Conservation (phyloP, 345 rosid species). For the Balakata baccata region DNA sequence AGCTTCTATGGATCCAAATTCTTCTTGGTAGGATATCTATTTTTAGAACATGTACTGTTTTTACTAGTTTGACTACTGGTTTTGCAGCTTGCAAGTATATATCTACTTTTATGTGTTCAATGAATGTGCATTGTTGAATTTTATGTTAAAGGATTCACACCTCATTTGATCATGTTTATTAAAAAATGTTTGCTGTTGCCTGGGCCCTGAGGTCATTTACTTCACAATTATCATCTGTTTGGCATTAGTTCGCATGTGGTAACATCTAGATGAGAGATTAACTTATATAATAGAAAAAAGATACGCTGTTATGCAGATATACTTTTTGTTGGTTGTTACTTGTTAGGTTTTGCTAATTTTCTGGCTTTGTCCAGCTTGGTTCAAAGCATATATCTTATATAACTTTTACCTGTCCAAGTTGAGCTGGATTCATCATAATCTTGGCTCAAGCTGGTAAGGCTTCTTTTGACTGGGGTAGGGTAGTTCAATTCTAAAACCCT, state of each 20-base stretch:
- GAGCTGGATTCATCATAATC: not conserved
- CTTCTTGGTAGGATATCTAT: not conserved
- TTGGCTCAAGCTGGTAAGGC: not conserved
- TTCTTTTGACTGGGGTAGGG: not conserved
- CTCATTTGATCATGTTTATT: not conserved
- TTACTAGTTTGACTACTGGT: not conserved
- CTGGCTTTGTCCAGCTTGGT: not conserved
- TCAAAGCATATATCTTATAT: not conserved
- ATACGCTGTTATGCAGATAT: not conserved
- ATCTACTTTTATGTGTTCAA: not conserved
- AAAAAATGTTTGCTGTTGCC: not conserved
- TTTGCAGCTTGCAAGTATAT: no score
- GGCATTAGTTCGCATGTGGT: not conserved
- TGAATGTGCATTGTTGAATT: not conserved
- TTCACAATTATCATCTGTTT: not conserved
- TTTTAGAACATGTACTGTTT: not conserved
- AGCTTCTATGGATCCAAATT: slow-evolving; percentile 8
- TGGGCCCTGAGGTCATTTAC: not conserved
- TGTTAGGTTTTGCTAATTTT: not conserved
- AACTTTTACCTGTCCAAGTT: not conserved
- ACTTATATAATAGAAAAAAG: not conserved
- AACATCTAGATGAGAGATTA: not conserved
- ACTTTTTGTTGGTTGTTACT: not conserved
- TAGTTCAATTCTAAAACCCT: not conserved
- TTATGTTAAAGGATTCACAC: not conserved